phyloP scores from a whole-genome alignment of 2,329 filamentous ascomycete genomes.

The Calonectria ilicicola region DNA sequence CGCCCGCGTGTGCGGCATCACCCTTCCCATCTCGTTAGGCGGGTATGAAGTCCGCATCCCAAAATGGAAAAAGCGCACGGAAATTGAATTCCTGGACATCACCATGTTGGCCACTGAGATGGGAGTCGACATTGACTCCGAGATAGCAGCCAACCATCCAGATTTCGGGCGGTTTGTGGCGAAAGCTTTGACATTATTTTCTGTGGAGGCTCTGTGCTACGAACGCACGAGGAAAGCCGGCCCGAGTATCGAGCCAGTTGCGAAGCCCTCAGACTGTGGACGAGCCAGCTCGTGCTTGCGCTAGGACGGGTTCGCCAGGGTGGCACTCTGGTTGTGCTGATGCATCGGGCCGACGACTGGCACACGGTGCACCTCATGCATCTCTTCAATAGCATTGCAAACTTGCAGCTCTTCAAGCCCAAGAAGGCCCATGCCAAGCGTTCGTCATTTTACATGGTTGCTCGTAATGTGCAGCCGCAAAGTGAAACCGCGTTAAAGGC shows the following conservation, averaged over 20 bases:
- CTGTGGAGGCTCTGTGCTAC: neutral
- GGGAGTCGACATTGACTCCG: neutral
- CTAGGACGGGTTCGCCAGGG: neutral
- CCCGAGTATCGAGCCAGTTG: neutral
- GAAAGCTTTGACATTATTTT: neutral
- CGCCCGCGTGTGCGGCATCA: neutral
- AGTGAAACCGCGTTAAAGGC: slow-evolving; percentile 47
- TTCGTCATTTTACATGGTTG: slow-evolving; percentile 65
- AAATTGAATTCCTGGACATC: slow-evolving; percentile 3
- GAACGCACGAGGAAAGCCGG: neutral
- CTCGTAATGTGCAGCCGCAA: slow-evolving; percentile 52
- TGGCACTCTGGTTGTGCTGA: neutral
- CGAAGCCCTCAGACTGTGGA: neutral
- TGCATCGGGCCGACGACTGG: neutral
- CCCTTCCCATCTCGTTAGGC: neutral
- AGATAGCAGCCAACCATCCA: neutral
- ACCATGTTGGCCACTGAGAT: slow-evolving; percentile 8
- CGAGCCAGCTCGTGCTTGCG: slow-evolving; percentile 3
- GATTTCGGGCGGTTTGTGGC: neutral
- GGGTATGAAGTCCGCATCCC: neutral
- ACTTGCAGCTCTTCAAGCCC: slow-evolving; percentile 56
- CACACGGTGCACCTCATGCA: neutral
- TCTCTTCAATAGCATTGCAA: neutral
- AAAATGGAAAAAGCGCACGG: neutral
- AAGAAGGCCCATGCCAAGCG: slow-evolving; percentile 50